A percentile compares a stretch with the other conserved stretches of the same genome.
phyloP scores from a whole-genome alignment of 306 rosid genomes.

The Begonia loranthoides region DNA sequence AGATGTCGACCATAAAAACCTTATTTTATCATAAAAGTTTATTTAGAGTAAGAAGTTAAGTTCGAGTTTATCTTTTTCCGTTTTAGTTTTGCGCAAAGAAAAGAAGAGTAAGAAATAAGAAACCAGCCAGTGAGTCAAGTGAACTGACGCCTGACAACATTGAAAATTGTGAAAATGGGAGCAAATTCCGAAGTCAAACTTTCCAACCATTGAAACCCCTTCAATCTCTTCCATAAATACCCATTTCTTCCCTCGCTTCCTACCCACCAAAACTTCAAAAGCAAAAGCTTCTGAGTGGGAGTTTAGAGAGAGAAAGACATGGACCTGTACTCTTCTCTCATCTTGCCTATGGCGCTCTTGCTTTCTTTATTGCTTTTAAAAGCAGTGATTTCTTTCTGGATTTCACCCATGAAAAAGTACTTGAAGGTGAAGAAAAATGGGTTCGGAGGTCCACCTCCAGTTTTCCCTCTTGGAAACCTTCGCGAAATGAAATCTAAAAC shows the following conservation, averaged over 20 bases:
- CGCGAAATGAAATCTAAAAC: conserved; percentile 34
- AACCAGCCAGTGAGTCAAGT: no score
- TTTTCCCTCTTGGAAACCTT: conserved; percentile 66
- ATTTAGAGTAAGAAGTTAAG: no score
- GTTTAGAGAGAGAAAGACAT: not conserved
- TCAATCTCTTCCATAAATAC: conserved; percentile 2
- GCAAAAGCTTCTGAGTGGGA: not conserved
- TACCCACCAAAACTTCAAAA: not conserved
- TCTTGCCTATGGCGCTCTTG: not conserved
- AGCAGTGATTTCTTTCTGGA: conserved; percentile 34
- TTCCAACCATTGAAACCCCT: not conserved
- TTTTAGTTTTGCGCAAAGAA: no score
- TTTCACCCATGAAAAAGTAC: conserved; percentile 30
- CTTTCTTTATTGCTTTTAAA: not conserved
- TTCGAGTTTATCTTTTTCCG: no score
- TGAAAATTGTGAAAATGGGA: no score
- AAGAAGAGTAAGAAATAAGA: no score
- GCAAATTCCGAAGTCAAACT: not conserved
- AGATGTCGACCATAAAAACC: no score
- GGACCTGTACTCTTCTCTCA: not conserved
- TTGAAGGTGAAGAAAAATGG: conserved; percentile 50
- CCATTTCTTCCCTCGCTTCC: not conserved
- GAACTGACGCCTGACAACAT: no score
- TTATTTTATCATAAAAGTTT: no score
- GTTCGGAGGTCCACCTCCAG: conserved; percentile 57